A percentile compares a stretch with the other conserved stretches of the same genome.
These are phyloP conservation scores for Tricholoma matsutake DNA, from an alignment of 768 basidiomycete species.

Conservation along the genomic window DNA sequence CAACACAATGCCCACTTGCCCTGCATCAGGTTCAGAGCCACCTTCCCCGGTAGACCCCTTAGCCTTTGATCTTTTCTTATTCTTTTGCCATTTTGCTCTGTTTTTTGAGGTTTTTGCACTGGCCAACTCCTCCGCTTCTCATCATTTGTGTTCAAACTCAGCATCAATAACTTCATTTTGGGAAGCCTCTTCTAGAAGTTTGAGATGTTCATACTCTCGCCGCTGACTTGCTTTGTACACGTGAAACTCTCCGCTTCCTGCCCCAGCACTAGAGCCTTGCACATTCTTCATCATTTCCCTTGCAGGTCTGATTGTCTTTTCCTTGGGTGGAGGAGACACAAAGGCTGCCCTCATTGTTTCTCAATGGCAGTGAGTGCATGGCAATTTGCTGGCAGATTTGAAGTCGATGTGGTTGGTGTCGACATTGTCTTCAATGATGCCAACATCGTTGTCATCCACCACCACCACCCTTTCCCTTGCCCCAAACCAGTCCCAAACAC, in stretches of 20 bases:
- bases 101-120: constrained; percentile 95
- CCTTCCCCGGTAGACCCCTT: constrained; percentile 31
- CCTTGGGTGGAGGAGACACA: constrained; percentile 78
- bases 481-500: no score
- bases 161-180: constrained; percentile 65
- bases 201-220: constrained; percentile 93
- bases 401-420: constrained; percentile 17
- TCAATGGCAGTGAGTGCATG: constrained; percentile 52
- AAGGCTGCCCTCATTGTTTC: constrained; percentile 62
- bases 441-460: no score
- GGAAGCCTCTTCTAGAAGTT: constrained; percentile 81
- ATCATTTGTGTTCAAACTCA: constrained; percentile 75
- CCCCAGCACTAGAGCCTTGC: constrained; percentile 95
- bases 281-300: constrained; percentile 99
- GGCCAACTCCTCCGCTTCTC: constrained; percentile 64
- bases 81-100: constrained; percentile 89
- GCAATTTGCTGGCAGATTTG: constrained; percentile 36
- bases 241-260: constrained; percentile 97
- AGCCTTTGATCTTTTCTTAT: constrained; percentile 68
- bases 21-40: constrained; percentile 12
- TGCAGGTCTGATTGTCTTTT: constrained; percentile 76
- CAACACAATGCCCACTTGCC: no score
- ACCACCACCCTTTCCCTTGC: no score
- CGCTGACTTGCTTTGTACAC: constrained; percentile 95
- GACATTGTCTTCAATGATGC: constrained; percentile 6